Base-by-base conservation (phyloP, 805 yeast genomes). In the Cyberlindnera subsufficiens region DNA sequence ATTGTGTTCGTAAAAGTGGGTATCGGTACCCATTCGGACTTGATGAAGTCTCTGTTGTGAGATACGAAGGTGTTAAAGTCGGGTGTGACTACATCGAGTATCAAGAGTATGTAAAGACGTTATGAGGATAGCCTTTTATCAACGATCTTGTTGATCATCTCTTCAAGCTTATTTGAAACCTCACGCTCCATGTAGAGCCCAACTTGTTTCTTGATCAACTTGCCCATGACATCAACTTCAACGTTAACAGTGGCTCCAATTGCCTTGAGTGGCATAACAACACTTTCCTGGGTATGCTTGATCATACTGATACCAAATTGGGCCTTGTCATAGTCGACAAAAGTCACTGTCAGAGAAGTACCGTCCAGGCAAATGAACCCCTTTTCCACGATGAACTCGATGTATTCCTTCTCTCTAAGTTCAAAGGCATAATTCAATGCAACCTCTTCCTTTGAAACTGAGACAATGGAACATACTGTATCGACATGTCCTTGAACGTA, bases 401-500 rank as follows among this genome's bases (percentile, higher is more conserved):
- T 58, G 43, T 78, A 72, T 39, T 77, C 72, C 16, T 60, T 53
- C 47, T 88, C 93, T 45, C 84, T 69, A 41, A 88, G 71, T 61
- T 77, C 63, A 64, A 91, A 90, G 4, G 86, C 83, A 60, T 80
- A 84, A 4, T 82, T 71, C 30, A 88, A 67, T 1, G 98, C 82
- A 61, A 88, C 86, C n/a, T 64, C 84, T 56, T 97, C 1, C 75
- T 65, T 9, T 51, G 63, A 22, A 64, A 71, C 0, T 64, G 61
- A 2, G 30, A 82, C 73, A 0, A 49, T 49, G 15, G 48, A 16
- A 15, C 42, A 37, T 17, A 44, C 43, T 10, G 96, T 86, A 61
- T 93, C 99, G 25, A 93, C 88, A 66, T 93, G 99, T 6, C 99
- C 99, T 57, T 93, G 99, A 3, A 93, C 99, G 50, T 91, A 78